A percentile compares a stretch with the other conserved stretches of the same genome.
Evolutionary conservation across 352 stramenopile genomes (phyloP).

Genomic region (Globisporangium lucens): DNA sequence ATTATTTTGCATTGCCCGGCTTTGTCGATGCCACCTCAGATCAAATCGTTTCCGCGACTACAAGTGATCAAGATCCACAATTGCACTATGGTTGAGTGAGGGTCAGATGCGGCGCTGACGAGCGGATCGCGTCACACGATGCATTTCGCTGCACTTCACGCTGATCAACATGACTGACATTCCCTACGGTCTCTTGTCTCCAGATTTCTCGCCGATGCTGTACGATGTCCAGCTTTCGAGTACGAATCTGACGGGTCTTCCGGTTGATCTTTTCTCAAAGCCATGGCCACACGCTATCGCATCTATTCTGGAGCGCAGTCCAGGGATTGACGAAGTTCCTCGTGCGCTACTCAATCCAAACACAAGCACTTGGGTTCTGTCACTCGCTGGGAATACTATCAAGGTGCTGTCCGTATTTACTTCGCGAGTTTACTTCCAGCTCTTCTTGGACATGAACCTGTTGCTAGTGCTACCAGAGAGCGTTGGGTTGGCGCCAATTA

Average conservation of each 20-base stretch:
- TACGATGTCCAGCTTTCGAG: background rate
- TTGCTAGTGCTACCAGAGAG: background rate
- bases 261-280: background rate
- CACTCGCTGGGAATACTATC: background rate
- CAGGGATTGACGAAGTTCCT: background rate
- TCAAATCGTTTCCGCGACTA: background rate
- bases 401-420: background rate
- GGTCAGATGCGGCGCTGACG: background rate
- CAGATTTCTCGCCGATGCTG: background rate
- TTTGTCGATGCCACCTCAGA: constrained; percentile 11
- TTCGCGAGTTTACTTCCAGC: background rate
- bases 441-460: constrained; percentile 2
- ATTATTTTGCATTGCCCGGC: constrained; percentile 16
- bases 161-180: background rate
- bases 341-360: background rate
- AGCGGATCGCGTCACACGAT: background rate
- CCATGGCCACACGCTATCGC: background rate
- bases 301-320: background rate
- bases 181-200: background rate
- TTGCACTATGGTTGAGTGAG: background rate
- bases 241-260: background rate
- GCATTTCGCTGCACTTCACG: background rate
- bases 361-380: background rate
- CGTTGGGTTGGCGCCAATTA: background rate
- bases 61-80: background rate